These are phyloP conservation scores for Fusarium compactum DNA, from an alignment of 2,329 filamentous ascomycete species.

Conservation along the genomic window DNA sequence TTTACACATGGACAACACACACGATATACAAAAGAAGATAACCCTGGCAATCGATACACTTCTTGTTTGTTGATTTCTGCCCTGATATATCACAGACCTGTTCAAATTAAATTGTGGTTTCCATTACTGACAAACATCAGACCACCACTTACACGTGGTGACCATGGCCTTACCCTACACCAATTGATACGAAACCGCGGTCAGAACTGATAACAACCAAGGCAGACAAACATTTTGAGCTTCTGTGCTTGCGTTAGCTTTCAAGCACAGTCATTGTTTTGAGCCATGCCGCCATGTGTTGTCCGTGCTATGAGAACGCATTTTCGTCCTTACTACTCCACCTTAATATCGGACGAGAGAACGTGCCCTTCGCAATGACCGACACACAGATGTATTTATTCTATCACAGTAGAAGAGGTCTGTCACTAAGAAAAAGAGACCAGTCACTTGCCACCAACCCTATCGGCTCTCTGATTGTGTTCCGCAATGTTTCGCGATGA, in stretches of 20 bases:
- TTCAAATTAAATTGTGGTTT: too few species aligned
- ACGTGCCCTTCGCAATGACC: not conserved
- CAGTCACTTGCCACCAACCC: not conserved
- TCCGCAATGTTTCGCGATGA: slow-evolving; percentile 14
- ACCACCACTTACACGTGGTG: not conserved
- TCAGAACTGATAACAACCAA: not conserved
- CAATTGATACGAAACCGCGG: not conserved
- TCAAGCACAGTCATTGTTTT: not conserved
- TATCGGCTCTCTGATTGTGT: not conserved
- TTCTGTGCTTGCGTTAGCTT: not conserved
- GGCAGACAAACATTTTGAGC: not conserved
- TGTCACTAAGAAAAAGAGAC: not conserved
- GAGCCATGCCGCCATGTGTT: not conserved
- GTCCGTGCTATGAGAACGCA: not conserved
- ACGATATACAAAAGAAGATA: not conserved
- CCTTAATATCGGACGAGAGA: not conserved
- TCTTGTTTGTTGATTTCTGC: too few species aligned
- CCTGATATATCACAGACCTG: not conserved
- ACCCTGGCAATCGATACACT: not conserved
- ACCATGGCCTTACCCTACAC: not conserved
- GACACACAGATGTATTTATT: not conserved
- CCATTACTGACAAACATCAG: too few species aligned
- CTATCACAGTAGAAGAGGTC: not conserved
- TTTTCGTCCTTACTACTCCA: not conserved
- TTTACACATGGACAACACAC: not conserved